Evolutionary conservation across 495 filamentous ascomycete genomes (phyloP), one percentile per base, ranked within the genome.

Genomic region (Penicilliopsis zonata): DNA sequence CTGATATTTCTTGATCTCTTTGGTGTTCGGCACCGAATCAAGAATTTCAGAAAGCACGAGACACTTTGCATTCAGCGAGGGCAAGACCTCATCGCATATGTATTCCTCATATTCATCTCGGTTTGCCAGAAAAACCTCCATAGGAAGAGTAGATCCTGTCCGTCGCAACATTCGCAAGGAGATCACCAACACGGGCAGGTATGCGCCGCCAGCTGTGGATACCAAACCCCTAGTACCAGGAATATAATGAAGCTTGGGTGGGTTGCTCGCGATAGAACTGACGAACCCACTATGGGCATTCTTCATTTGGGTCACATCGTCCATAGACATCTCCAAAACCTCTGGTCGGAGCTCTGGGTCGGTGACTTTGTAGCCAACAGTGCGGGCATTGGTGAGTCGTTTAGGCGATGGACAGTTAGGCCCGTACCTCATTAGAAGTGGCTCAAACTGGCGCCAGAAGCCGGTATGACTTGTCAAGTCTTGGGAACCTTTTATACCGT

Each of bases 121-220:
- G 0, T 53, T 42, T 13, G 65, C 63, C 17, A 76, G 40, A 26
- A 72, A 69, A 9, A 75, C 61, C 43, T 77, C 59, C 2, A 75
- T 55, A 1, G 70, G 72, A 4, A 77, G 43, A 3, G 44, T 50
- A 6, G 65, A 72, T 30, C 70, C 70, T 3, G 58, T 60, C 14
- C 59, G 55, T 9, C 72, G 59, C 9, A 74, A 44, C 61, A 73
- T 69, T 2, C 63, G 53, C 2, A 75, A 35, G 3, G 65, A 62
- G 4, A 68, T 57, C 9, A 73, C 44, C 16, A 63, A 38, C 0
- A 58, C 50, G 2, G 61, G 59, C n/a, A 65, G 36, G 28, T 60
- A 58, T 21, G 49, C 22, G 1, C 55, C 55, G 19, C 53, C 53
- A 2, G 54, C 50, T 12, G 19, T 56, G 0, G 50, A 52, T 3